Conservation (phyloP, 495 filamentous ascomycete genomes). For the Lentithecium fluviatile region DNA sequence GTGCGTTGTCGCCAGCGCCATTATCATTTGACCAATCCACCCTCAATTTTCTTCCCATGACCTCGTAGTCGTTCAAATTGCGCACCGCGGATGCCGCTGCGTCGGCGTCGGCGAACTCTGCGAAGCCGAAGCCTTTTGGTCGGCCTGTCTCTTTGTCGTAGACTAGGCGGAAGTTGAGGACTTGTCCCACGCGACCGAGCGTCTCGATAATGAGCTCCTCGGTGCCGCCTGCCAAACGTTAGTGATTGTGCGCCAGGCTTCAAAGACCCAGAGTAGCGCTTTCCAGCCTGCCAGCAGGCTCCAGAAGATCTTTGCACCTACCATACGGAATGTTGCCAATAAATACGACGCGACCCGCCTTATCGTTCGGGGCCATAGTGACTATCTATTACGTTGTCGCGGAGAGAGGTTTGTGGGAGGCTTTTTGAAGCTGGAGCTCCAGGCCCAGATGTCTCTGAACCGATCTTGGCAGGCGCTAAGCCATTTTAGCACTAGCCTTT, state of each 20-base stretch:
- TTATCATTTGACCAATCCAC: slow-evolving; percentile 96
- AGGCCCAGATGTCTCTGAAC: no score
- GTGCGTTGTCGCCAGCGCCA: slow-evolving; percentile 66
- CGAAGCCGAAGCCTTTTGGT: slow-evolving; percentile 95
- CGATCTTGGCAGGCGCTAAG: no score
- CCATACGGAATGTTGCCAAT: slow-evolving; percentile 48
- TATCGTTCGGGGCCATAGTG: slow-evolving; percentile 30
- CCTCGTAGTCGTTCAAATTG: slow-evolving; percentile 93
- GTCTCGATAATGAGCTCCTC: slow-evolving; percentile 94
- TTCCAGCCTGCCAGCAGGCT: no score
- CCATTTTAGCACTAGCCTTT: no score
- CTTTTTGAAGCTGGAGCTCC: background rate
- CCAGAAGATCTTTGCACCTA: no score
- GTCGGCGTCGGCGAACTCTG: slow-evolving; percentile 86
- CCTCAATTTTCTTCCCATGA: slow-evolving; percentile 90
- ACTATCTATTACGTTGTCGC: background rate
- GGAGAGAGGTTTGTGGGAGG: background rate
- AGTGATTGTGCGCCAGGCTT: background rate
- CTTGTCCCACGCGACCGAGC: slow-evolving; percentile 81
- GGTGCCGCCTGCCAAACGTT: slow-evolving; percentile 63
- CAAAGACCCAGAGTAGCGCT: background rate
- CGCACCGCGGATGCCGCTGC: slow-evolving; percentile 91
- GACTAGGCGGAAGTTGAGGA: slow-evolving; percentile 89
- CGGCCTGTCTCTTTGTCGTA: slow-evolving; percentile 94
- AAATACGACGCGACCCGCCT: slow-evolving; percentile 42